phyloP scores from a whole-genome alignment of 805 yeast genomes.

The Candida ulmi region DNA sequence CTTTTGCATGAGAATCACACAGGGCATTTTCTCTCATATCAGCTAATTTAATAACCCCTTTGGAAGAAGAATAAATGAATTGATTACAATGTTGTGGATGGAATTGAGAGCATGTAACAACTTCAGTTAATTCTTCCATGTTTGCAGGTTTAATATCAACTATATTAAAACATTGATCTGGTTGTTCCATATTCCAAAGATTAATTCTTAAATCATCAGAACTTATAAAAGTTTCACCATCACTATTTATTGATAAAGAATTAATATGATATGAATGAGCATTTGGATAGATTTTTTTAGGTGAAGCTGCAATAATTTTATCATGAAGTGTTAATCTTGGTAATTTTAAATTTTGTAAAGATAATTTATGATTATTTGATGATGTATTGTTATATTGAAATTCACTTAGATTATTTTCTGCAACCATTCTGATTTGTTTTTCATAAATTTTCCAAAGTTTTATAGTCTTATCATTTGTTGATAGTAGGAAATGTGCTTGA shows the following conservation, averaged over 20 bases:
- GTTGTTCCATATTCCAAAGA: slow-evolving; percentile 90
- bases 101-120: slow-evolving; percentile 93
- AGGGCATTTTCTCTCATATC: slow-evolving; percentile 96
- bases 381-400: slow-evolving; percentile 10
- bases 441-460: slow-evolving; percentile 96
- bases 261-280: slow-evolving; percentile 98
- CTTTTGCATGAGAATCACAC: slow-evolving; percentile 83
- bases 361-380: slow-evolving; percentile 22
- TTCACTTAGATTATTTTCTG: slow-evolving; percentile 79
- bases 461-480: slow-evolving; percentile 97
- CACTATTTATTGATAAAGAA: slow-evolving; percentile 89
- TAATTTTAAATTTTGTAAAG: slow-evolving; percentile 50
- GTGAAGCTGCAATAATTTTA: slow-evolving; percentile 90
- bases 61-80: slow-evolving; percentile 92
- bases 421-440: slow-evolving; percentile 84
- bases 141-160: slow-evolving; percentile 97
- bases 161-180: slow-evolving; percentile 93
- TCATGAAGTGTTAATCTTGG: slow-evolving; percentile 94
- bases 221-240: slow-evolving; percentile 90
- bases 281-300: slow-evolving; percentile 84
- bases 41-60: slow-evolving; percentile 90
- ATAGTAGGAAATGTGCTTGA: slow-evolving; percentile 82
- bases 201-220: slow-evolving; percentile 94
- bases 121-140: slow-evolving; percentile 99
- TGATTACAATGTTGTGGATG: slow-evolving; percentile 90